phyloP scores from a whole-genome alignment of 768 basidiomycete species.

The Sarcodon sp. region DNA sequence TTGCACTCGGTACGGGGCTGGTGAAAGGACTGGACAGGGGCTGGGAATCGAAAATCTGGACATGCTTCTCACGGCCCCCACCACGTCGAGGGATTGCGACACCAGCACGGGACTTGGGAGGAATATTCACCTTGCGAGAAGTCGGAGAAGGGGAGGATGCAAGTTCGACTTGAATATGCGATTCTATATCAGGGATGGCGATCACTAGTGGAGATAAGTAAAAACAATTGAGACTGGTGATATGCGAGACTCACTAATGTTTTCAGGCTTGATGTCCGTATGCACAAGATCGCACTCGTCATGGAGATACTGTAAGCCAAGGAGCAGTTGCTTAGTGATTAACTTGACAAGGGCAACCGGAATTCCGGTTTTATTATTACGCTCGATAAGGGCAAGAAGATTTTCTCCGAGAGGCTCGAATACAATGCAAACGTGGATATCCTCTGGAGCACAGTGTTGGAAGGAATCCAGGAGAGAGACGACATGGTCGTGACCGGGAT shows the following conservation, averaged over 20 bases:
- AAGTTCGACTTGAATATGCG: conserved; percentile 59
- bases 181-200: conserved; percentile 69
- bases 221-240: conserved; percentile 12
- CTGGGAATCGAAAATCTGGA: conserved; percentile 77
- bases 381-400: conserved; percentile 58
- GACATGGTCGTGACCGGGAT: conserved; percentile 69
- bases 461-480: conserved; percentile 91
- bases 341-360: conserved; percentile 72
- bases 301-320: conserved; percentile 86
- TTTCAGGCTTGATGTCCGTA: conserved; percentile 92
- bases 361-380: conserved; percentile 76
- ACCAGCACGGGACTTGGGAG: conserved; percentile 50
- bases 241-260: conserved; percentile 57
- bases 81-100: conserved; percentile 48
- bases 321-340: conserved; percentile 76
- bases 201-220: conserved; percentile 37
- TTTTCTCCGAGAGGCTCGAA: conserved; percentile 81
- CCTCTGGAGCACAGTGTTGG: conserved; percentile 58
- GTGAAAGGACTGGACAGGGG: conserved; percentile 45
- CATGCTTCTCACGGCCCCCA: conserved; percentile 39
- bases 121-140: conserved; percentile 72
- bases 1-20: conserved; percentile 19
- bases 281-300: conserved; percentile 89
- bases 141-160: conserved; percentile 57
- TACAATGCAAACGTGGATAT: conserved; percentile 76